phyloP scores from a whole-genome alignment of 345 rosid genomes.

The Moricandia moricandioides region DNA sequence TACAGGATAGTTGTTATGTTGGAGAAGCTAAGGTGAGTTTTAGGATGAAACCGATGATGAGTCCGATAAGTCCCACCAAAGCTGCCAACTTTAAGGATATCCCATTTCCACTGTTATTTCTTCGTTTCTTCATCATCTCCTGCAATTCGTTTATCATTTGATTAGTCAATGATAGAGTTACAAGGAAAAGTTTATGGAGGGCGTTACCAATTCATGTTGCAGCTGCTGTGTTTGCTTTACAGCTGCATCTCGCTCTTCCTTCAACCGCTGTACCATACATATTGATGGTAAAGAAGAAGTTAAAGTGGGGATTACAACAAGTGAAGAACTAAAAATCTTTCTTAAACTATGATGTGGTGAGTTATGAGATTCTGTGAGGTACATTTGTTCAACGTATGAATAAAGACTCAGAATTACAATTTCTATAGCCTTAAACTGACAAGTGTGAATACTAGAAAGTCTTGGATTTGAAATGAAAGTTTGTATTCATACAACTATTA shows the following conservation, averaged over 20 bases:
- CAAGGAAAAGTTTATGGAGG: not conserved
- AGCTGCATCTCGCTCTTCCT: constrained; percentile 82
- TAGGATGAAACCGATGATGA: constrained; percentile 73
- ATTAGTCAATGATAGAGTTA: not conserved
- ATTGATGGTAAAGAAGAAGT: constrained; percentile 2
- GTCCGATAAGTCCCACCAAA: constrained; percentile 74
- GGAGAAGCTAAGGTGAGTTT: constrained; percentile 55
- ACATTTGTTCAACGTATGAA: constrained; percentile 1
- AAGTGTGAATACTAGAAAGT: not conserved
- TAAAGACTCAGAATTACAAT: not conserved
- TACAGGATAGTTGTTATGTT: constrained; percentile 14
- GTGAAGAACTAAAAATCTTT: not conserved
- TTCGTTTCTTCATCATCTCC: constrained; percentile 74
- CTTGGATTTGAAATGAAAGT: not conserved
- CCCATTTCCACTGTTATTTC: constrained; percentile 44
- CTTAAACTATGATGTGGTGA: constrained; percentile 3
- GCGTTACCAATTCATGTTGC: constrained; percentile 76
- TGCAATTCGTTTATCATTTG: too few relatives aligned
- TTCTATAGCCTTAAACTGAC: not conserved
- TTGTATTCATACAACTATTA: not conserved
- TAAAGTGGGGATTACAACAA: not conserved
- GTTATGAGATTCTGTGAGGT: not conserved
- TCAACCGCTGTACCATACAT: constrained; percentile 54
- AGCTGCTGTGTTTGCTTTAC: constrained; percentile 66
- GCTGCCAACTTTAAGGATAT: constrained; percentile 73